Conservation (phyloP, 441 rosid species). For the Populus tomentosa region DNA sequence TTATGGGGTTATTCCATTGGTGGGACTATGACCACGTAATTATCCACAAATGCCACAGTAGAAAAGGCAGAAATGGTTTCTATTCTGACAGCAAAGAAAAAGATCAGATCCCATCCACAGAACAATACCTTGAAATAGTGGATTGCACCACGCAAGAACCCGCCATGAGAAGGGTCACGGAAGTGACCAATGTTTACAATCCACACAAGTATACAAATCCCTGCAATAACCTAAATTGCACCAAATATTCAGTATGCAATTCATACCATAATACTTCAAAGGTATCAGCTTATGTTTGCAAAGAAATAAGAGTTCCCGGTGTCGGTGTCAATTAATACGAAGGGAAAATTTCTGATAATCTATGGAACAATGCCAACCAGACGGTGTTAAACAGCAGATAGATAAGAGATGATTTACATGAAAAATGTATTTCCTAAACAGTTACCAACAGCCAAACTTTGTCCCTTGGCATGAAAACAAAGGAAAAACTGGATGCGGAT, state of each 20-base stretch:
- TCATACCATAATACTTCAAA: neutral
- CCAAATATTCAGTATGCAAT: slow-evolving; percentile 15
- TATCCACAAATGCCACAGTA: neutral
- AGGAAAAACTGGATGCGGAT: neutral
- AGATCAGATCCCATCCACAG: neutral
- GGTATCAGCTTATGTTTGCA: neutral
- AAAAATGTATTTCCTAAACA: neutral
- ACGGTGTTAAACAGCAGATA: neutral
- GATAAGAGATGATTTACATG: neutral
- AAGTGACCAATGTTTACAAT: slow-evolving; percentile 97
- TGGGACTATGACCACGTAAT: neutral
- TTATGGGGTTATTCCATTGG: too few relatives aligned
- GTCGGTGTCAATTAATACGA: neutral
- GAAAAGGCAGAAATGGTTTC: neutral
- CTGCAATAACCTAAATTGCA: slow-evolving; percentile 85
- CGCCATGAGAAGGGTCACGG: slow-evolving; percentile 95
- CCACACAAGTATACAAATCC: slow-evolving; percentile 96
- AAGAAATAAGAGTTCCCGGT: neutral
- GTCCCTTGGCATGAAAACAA: slow-evolving; percentile 4
- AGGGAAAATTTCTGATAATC: neutral
- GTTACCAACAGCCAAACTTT: neutral
- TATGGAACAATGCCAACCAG: neutral
- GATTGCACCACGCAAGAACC: slow-evolving; percentile 89
- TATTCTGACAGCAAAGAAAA: neutral
- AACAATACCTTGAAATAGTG: slow-evolving; percentile 88